Base-by-base conservation (phyloP, 208 protist genomes). In the Leishmania braziliensis region DNA sequence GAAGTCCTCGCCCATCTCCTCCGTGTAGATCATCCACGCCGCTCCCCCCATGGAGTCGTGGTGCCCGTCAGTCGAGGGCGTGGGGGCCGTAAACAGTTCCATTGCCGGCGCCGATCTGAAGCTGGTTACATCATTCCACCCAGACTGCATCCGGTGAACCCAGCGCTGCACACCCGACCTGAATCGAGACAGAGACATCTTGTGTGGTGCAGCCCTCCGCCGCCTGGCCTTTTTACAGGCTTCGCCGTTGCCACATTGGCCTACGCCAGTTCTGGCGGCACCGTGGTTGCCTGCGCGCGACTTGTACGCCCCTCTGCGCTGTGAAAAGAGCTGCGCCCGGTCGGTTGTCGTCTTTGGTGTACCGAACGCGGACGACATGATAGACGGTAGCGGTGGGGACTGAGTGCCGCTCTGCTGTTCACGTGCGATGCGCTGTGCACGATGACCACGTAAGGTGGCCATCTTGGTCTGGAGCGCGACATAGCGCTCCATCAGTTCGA, bases 391-490 rank as follows among this genome's bases (percentile, higher is more conserved):
- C n/a, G 75, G 68, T 14, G 71, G 58, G 6, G 80, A 33, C 2
- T 56, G 29, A 6, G 62, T 29, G 20, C 81, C 77, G 65, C 80
- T 81, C 72, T 88, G 78, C 68, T 80, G 66, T 29, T 79, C 84
- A 6, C 75, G 75, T 51, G 53, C 80, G 29, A 90, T 54, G 0
- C 88, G 88, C 73, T 85, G 84, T n/a, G 78, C 83, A 39, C 86
- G 91, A n/a, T 84, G 84, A 3, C 89, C 75, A 14, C 91, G 90
- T 68, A 94, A 73, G 16, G 84, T 83, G 20, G 79, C 20, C 69
- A 96, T 79, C 54, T 93, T 85, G 3, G 84, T 65, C 78, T 96
- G 93, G 2, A 87, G 54, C 1, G 73, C 77, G 33, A 96, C 91
- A 75, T 92, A 96, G 43, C 79, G 84, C 65, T 81, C 69, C 60